Conservation (phyloP, 2,329 filamentous ascomycete species). For the Gyromitra esculenta region DNA sequence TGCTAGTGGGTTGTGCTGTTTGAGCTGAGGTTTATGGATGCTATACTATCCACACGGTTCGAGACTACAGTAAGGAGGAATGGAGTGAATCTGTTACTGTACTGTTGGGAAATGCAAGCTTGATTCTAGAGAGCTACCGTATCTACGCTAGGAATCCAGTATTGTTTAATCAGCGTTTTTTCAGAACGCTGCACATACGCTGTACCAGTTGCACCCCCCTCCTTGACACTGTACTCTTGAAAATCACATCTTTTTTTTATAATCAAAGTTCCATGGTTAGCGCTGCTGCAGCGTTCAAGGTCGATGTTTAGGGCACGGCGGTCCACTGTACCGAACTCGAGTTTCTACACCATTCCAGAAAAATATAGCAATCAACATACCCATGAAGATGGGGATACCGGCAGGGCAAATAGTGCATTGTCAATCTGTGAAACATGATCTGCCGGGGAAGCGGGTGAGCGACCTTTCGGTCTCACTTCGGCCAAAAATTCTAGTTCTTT, state of each 20-base stretch:
- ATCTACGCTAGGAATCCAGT: too few relatives aligned
- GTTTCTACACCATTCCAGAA: not conserved
- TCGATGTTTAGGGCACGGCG: constrained; percentile 1
- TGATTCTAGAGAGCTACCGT: too few relatives aligned
- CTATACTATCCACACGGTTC: not conserved
- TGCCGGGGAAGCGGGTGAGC: constrained; percentile 16
- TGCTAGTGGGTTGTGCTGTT: not conserved
- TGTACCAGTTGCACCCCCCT: too few relatives aligned
- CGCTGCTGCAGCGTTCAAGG: not conserved
- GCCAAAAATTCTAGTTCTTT: not conserved
- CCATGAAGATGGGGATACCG: constrained; percentile 7
- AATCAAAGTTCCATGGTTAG: not conserved
- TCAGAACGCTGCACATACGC: too few relatives aligned
- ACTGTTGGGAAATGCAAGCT: too few relatives aligned
- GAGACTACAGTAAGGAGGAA: too few relatives aligned
- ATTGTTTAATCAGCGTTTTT: too few relatives aligned
- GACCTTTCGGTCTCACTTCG: not conserved
- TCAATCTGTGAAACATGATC: not conserved
- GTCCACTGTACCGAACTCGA: constrained; percentile 14
- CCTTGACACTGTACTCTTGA: too few relatives aligned
- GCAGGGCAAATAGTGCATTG: not conserved
- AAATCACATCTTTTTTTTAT: not conserved
- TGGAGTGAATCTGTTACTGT: too few relatives aligned
- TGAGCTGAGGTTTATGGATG: not conserved
- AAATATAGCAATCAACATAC: not conserved